These are phyloP conservation scores for Neurospora sp. DNA, from an alignment of 2,329 filamentous ascomycete genomes.

Conservation along the genomic window DNA sequence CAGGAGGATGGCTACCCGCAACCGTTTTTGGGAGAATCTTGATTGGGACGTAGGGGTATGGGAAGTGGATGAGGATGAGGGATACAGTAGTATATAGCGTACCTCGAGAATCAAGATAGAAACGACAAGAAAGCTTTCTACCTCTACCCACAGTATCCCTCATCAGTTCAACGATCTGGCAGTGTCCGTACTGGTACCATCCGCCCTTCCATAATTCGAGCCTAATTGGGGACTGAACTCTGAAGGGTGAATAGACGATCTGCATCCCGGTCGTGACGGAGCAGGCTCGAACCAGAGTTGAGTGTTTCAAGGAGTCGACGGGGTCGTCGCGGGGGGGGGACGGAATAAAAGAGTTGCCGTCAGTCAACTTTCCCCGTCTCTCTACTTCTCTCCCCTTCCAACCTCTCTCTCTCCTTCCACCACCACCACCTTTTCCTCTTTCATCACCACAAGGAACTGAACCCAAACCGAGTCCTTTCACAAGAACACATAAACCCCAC, in stretches of 20 bases:
- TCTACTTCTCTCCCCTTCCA: neutral
- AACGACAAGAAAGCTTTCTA: neutral
- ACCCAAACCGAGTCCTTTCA: neutral
- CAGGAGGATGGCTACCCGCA: too few species aligned
- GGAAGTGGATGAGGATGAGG: neutral
- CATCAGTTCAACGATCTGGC: neutral
- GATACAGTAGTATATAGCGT: neutral
- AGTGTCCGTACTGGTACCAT: neutral
- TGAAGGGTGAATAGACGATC: neutral
- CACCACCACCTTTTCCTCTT: neutral
- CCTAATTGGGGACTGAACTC: neutral
- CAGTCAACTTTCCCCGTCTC: neutral
- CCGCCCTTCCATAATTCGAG: neutral
- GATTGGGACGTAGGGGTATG: neutral
- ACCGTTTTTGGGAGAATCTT: too few species aligned
- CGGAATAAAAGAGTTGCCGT: neutral
- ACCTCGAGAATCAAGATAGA: neutral
- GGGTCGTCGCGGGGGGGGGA: too few species aligned
- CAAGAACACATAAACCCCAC: neutral
- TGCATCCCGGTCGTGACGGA: neutral
- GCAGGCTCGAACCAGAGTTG: neutral
- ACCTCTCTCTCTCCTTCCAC: neutral
- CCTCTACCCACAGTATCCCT: neutral
- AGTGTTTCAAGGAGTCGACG: neutral
- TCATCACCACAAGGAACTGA: neutral